Evolutionary conservation across 352 stramenopile genomes (phyloP).

Genomic region (Saprolegnia diclina): DNA sequence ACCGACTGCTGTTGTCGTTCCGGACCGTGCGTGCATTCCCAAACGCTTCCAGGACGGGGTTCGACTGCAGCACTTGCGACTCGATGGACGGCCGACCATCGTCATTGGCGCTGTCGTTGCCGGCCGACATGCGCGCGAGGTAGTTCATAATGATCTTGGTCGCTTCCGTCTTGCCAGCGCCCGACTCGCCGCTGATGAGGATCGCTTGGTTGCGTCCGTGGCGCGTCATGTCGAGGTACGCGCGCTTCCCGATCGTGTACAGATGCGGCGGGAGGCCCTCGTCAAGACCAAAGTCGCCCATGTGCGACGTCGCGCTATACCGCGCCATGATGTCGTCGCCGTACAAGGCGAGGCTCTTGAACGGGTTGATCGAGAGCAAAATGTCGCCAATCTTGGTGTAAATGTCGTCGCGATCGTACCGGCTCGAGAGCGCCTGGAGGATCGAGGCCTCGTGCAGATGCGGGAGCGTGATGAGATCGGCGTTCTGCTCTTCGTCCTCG

Average conservation of each 20-base stretch:
- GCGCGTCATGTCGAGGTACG: conserved; percentile 64
- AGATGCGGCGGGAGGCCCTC: conserved; percentile 45
- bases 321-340: conserved; percentile 39
- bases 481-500: conserved; percentile 54
- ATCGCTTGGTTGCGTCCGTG: conserved; percentile 73
- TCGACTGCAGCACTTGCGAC: conserved; percentile 85
- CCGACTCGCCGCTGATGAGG: conserved; percentile 81
- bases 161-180: conserved; percentile 84
- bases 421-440: conserved; percentile 63
- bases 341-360: conserved; percentile 72
- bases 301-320: conserved; percentile 30
- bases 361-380: conserved; percentile 82
- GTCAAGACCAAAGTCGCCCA: conserved; percentile 31
- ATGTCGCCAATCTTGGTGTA: conserved; percentile 86
- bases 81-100: conserved; percentile 44
- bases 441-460: conserved; percentile 84
- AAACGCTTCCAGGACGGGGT: conserved; percentile 88
- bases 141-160: conserved; percentile 90
- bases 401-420: conserved; percentile 75
- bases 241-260: conserved; percentile 63
- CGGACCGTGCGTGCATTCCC: conserved; percentile 81
- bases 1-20: conserved; percentile 87
- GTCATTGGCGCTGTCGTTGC: conserved; percentile 14
- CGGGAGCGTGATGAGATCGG: conserved; percentile 68
- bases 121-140: conserved; percentile 61